These are phyloP conservation scores for Jatropha multifida DNA, from an alignment of 441 rosid genomes.

Conservation along the genomic window DNA sequence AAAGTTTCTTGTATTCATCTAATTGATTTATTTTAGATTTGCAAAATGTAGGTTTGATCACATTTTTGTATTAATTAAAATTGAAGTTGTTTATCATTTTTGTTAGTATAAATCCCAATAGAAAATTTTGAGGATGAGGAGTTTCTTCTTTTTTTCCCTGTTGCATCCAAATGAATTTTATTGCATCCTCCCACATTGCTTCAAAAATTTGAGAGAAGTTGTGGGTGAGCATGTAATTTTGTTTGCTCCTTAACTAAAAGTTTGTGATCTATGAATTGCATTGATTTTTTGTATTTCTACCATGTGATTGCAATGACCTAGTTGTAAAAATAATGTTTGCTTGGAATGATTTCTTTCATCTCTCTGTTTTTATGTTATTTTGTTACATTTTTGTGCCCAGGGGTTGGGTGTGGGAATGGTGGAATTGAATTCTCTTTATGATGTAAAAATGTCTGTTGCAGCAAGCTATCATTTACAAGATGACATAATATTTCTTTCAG, in stretches of 20 bases:
- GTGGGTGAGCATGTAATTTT: neutral
- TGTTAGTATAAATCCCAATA: neutral
- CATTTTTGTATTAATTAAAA: neutral
- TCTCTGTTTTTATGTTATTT: too few species aligned
- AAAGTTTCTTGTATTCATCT: conserved; percentile 18
- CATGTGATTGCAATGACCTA: neutral
- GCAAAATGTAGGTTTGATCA: neutral
- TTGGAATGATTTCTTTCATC: too few species aligned
- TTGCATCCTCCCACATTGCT: neutral
- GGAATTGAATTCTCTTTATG: neutral
- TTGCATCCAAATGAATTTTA: neutral
- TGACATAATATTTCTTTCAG: neutral
- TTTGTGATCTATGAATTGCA: neutral
- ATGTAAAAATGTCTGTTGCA: neutral
- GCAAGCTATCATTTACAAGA: neutral
- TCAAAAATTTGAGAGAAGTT: neutral
- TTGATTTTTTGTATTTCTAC: neutral
- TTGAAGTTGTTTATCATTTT: neutral
- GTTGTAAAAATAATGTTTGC: neutral
- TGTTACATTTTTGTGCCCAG: too few species aligned
- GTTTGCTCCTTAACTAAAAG: neutral
- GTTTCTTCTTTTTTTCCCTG: neutral
- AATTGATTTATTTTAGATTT: conserved; percentile 8
- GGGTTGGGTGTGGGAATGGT: too few species aligned
- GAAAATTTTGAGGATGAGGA: neutral